Conservation (phyloP, 495 filamentous ascomycete species). For the Aspergillus baeticus region DNA sequence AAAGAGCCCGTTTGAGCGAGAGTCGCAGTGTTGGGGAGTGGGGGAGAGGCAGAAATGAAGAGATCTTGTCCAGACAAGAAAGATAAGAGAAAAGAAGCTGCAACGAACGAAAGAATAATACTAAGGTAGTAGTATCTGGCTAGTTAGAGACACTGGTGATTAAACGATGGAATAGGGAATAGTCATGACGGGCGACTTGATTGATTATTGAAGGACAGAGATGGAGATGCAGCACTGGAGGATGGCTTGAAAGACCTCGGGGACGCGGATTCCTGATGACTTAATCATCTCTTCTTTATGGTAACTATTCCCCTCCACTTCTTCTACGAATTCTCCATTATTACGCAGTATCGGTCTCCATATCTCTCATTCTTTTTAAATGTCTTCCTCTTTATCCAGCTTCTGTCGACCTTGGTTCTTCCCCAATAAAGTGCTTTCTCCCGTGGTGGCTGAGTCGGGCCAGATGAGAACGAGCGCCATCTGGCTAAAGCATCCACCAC, state of each 20-base stretch:
- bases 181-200: conserved; percentile 1
- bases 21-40: background rate
- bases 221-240: background rate
- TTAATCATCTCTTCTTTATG: background rate
- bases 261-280: background rate
- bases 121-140: conserved; percentile 14
- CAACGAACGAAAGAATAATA: conserved; percentile 5
- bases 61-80: conserved; percentile 15
- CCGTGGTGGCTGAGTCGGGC: conserved; percentile 1
- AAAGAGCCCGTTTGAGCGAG: background rate
- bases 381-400: too few relatives aligned
- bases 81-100: background rate
- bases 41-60: conserved; percentile 6
- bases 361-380: too few relatives aligned
- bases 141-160: background rate
- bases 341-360: too few relatives aligned
- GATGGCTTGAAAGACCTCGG: background rate
- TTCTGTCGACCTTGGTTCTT: too few relatives aligned
- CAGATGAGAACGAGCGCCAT: background rate
- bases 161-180: conserved; percentile 4
- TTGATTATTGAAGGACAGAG: background rate
- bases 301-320: background rate
- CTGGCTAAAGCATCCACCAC: background rate
- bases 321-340: background rate
- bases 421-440: background rate